Base-by-base conservation (phyloP, 352 stramenopile species). In the Hyaloperonospora arabidopsidis region DNA sequence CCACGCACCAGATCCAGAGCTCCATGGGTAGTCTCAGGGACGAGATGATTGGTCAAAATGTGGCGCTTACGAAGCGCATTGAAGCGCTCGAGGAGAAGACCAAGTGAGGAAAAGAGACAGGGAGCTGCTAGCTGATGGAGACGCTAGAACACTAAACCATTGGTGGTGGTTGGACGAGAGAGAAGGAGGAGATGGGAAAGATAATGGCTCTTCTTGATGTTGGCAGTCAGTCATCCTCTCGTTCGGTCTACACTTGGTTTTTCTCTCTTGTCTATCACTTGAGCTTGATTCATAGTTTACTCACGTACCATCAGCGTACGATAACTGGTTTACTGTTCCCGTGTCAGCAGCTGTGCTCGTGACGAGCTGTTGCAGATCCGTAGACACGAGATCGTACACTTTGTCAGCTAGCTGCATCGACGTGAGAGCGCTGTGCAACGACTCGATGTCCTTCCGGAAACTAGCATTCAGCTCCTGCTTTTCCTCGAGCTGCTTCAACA, bases 31-130 rank as follows among this genome's bases (percentile, higher is more conserved):
- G 57, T 46, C 74, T 88, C 59, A 90, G 84, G 77, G 72, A 61
- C 52, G 76, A 87, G 44, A 72, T 87, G 45, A 58, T 87, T 36
- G 70, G 71, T 59, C 74, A 88, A 63, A 88, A 90, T 59, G 67
- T 58, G 11, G 68, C 72, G 53, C 74, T 90, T n/a, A 60, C 54
- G 38, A 88, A 88, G 75, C 72, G 80, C 48, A 75, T 89, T 47
- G 78, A 86, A 51, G 71, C 79, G 51, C 70, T 87, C 22, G 80
- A 90, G 72, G 84, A 85, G 72, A 67, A 51, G 25, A 29, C 25
- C 14, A 40, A 51, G 61, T 60, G 58, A 86, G 63, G 80, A 79
- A 54, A 62, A 21, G 40, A 36, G 13, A 28, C 23, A 39, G 8
- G 23, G 21, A 12, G n/a, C n/a, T n/a, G n/a, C n/a, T n/a, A n/a